These are phyloP conservation scores for Ceratocystis ficicola DNA, from an alignment of 2,329 filamentous ascomycete genomes.

Conservation along the genomic window DNA sequence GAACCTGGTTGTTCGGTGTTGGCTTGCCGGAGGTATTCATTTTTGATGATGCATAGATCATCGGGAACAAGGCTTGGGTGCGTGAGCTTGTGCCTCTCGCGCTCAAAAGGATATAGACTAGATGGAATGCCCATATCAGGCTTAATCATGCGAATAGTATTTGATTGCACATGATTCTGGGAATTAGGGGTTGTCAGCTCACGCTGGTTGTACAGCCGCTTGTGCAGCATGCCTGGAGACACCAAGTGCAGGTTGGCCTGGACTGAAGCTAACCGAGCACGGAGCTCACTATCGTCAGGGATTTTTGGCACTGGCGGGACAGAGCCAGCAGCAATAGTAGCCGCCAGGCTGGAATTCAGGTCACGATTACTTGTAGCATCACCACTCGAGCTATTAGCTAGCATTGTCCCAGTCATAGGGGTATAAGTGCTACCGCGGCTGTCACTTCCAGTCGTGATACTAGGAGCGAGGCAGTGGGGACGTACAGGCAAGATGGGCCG, in stretches of 20 bases:
- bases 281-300: not conserved
- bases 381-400: not conserved
- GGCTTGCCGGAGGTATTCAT: not conserved
- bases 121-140: not conserved
- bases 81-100: conserved; percentile 10
- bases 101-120: not conserved
- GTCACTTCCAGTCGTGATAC: not conserved
- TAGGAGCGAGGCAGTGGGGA: not conserved
- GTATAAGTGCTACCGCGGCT: not conserved
- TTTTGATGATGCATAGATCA: conserved; percentile 17
- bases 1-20: not conserved
- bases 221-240: not conserved
- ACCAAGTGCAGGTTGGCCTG: not conserved
- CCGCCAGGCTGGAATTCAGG: not conserved
- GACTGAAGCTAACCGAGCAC: not conserved
- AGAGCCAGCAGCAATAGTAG: not conserved
- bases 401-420: not conserved
- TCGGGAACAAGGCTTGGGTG: conserved; percentile 15
- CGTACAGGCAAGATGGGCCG: not conserved
- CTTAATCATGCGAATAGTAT: conserved; percentile 13
- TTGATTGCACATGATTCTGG: not conserved
- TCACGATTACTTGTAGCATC: not conserved
- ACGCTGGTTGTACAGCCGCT: conserved; percentile 6
- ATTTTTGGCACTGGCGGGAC: conserved; percentile 13
- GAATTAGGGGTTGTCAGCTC: not conserved